Conservation (phyloP, 768 basidiomycete genomes). For the Macrocybe gigantea region DNA sequence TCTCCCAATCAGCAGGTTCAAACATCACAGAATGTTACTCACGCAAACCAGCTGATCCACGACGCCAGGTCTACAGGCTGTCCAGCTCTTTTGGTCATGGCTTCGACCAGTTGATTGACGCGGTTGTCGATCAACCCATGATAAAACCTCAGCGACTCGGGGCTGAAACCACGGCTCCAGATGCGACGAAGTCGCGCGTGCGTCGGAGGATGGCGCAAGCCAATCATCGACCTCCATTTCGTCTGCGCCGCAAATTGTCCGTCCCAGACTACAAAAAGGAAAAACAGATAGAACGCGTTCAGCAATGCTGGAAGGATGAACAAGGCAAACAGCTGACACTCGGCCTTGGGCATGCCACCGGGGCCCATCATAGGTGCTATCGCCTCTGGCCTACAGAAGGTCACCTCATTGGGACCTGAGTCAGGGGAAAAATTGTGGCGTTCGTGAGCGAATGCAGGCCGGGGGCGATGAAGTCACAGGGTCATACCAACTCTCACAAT, state of each 20-base stretch:
- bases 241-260: constrained; percentile 16
- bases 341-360: constrained; percentile 36
- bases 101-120: constrained; percentile 19
- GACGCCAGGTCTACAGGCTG: constrained; percentile 21
- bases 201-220: constrained; percentile 20
- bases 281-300: background rate
- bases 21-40: constrained; percentile 4
- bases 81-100: constrained; percentile 8
- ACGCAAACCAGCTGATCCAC: constrained; percentile 34
- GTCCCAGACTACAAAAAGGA: constrained; percentile 21
- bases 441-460: no score
- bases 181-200: constrained; percentile 30
- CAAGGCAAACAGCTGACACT: constrained; percentile 17
- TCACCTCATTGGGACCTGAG: constrained; percentile 43
- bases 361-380: constrained; percentile 28
- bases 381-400: constrained; percentile 26
- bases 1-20: background rate
- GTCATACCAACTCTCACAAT: constrained; percentile 45
- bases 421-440: background rate
- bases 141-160: constrained; percentile 23
- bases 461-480: no score
- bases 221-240: constrained; percentile 17
- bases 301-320: background rate
- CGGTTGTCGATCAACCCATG: constrained; percentile 13
- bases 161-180: constrained; percentile 34